These are phyloP conservation scores for Staphylotrichum tortipilum DNA, from an alignment of 495 filamentous ascomycete genomes.

Conservation along the genomic window DNA sequence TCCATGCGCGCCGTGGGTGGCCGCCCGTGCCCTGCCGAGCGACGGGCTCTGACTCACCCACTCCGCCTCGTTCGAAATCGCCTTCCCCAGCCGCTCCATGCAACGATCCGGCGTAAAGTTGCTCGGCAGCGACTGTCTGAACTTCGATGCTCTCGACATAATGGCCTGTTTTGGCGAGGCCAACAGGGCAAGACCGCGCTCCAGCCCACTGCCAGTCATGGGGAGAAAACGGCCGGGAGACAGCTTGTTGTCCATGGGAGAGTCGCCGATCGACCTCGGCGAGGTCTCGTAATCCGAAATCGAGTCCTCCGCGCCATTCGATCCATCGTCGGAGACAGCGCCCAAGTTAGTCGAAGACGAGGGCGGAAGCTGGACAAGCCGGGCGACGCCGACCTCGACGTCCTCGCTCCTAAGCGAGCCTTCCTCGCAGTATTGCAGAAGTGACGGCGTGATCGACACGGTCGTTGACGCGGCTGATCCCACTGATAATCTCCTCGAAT, in stretches of 20 bases:
- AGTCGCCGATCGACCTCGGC: slow-evolving; percentile 18
- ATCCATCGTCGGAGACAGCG: background rate
- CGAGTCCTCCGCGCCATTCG: slow-evolving; percentile 16
- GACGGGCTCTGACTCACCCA: slow-evolving; percentile 35
- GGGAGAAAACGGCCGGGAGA: slow-evolving; percentile 27
- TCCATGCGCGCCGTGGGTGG: background rate
- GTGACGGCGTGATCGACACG: slow-evolving; percentile 35
- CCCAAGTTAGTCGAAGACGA: background rate
- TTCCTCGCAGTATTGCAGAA: slow-evolving; percentile 30
- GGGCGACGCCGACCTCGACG: slow-evolving; percentile 26
- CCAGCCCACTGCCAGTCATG: slow-evolving; percentile 29
- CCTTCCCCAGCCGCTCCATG: slow-evolving; percentile 1
- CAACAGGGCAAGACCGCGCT: slow-evolving; percentile 23
- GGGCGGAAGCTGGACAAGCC: slow-evolving; percentile 9
- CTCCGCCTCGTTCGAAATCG: slow-evolving; percentile 29
- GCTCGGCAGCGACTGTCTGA: slow-evolving; percentile 8
- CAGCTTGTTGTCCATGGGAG: slow-evolving; percentile 10
- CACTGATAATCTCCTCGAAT: slow-evolving; percentile 13
- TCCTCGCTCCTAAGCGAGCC: slow-evolving; percentile 33
- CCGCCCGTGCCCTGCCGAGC: slow-evolving; percentile 11
- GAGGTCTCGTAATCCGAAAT: slow-evolving; percentile 31
- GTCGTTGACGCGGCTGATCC: slow-evolving; percentile 13
- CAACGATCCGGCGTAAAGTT: slow-evolving; percentile 4
- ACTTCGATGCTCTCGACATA: background rate
- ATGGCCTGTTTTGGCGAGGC: slow-evolving; percentile 13